Evolutionary conservation across 192 early-diverging fungal species (phyloP).

Genomic region (Coemansia sp.): DNA sequence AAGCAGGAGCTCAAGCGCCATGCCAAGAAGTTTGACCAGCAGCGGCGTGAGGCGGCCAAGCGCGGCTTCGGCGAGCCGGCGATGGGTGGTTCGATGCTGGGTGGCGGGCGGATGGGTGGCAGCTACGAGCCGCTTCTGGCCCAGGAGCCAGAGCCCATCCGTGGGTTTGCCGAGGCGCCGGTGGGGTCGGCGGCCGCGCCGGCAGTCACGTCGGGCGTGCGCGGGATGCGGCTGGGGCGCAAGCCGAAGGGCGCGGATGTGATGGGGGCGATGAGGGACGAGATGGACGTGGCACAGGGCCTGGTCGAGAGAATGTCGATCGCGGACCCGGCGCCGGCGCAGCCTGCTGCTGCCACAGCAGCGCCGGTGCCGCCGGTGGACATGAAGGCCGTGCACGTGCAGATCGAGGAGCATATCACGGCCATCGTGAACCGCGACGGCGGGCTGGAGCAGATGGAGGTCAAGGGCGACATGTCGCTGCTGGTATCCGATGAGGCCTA

Average conservation of each 20-base stretch:
- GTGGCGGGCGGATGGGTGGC: conserved; percentile 49
- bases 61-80: conserved; percentile 40
- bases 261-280: conserved; percentile 78
- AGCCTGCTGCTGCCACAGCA: not conserved
- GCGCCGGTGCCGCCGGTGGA: conserved; percentile 32
- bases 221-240: conserved; percentile 93
- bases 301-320: conserved; percentile 25
- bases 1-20: conserved; percentile 93
- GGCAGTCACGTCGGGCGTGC: conserved; percentile 47
- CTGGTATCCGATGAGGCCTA: conserved; percentile 64
- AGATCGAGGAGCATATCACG: conserved; percentile 83
- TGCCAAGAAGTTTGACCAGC: conserved; percentile 85
- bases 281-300: conserved; percentile 63
- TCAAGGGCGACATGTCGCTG: conserved; percentile 87
- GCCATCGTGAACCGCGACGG: conserved; percentile 83
- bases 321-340: not conserved
- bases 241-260: conserved; percentile 76
- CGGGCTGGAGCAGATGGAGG: conserved; percentile 85
- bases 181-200: conserved; percentile 11
- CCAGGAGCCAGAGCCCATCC: conserved; percentile 31
- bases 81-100: conserved; percentile 51
- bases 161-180: conserved; percentile 20
- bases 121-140: conserved; percentile 42
- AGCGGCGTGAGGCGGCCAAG: conserved; percentile 72
- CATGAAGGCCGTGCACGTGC: conserved; percentile 74